Percentiles rank a stretch among this genome's conserved stretches.
phyloP scores from a whole-genome alignment of 495 filamentous ascomycete species.

The Trichocladium antarcticum region DNA sequence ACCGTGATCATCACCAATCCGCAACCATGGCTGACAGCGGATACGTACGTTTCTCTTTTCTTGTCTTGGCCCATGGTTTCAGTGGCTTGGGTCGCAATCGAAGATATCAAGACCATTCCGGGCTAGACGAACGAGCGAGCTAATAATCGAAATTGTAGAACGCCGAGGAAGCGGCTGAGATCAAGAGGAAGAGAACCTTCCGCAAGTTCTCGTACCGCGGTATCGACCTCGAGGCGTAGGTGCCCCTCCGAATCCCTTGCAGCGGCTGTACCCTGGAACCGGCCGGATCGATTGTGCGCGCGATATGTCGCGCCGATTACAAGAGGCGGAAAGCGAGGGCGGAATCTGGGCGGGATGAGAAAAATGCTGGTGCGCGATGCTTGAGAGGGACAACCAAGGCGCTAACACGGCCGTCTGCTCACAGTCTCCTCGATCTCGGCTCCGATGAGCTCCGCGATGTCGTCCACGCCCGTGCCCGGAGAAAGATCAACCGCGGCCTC shows the following conservation, averaged over 20 bases:
- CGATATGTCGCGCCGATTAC: background rate
- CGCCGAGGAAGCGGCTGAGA: conserved; percentile 91
- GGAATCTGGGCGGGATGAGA: background rate
- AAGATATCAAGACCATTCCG: background rate
- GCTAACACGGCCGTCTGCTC: conserved; percentile 14
- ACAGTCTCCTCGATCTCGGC: conserved; percentile 84
- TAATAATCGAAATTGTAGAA: conserved; percentile 50
- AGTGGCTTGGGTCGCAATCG: background rate
- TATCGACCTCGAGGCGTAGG: conserved; percentile 97
- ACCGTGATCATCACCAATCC: conserved; percentile 31
- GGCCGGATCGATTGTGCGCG: background rate
- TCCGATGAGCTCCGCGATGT: conserved; percentile 98
- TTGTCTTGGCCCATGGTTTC: background rate
- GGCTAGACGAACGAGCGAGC: conserved; percentile 11
- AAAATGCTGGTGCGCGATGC: background rate
- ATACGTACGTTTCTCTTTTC: conserved; percentile 58
- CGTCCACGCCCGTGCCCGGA: conserved; percentile 95
- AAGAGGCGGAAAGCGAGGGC: background rate
- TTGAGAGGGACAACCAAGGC: background rate
- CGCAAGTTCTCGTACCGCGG: conserved; percentile 99
- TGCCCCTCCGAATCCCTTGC: conserved; percentile 16
- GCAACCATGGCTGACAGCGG: conserved; percentile 83
- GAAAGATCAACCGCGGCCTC: conserved; percentile 97
- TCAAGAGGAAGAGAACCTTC: conserved; percentile 99
- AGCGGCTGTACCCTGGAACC: background rate